Percentiles rank a stretch among this genome's conserved stretches.
phyloP scores from a whole-genome alignment of 371 early-diverging fungal genomes.

The Apophysomyces ossiformis region DNA sequence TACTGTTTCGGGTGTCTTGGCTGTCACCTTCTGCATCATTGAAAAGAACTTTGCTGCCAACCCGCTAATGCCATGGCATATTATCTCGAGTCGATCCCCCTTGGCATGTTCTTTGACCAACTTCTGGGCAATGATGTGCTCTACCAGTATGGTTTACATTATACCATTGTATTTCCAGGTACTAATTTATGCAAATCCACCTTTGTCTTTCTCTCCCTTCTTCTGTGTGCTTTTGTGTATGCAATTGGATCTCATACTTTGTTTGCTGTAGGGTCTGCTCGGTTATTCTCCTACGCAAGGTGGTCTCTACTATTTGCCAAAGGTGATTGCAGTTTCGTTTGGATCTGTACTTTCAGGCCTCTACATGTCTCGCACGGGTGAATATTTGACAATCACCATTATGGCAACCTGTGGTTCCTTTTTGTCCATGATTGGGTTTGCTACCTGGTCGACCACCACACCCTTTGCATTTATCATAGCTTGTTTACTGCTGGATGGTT shows the following conservation, averaged over 20 bases:
- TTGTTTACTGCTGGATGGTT: slow-evolving; percentile 45
- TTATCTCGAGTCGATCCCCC: slow-evolving; percentile 44
- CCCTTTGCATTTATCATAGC: slow-evolving; percentile 24
- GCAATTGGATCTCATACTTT: not conserved
- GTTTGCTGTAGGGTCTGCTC: slow-evolving; percentile 27
- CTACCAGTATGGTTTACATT: slow-evolving; percentile 38
- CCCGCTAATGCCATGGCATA: slow-evolving; percentile 64
- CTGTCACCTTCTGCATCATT: slow-evolving; percentile 53
- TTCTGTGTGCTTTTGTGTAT: not conserved
- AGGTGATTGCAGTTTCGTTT: slow-evolving; percentile 33
- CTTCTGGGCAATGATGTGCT: slow-evolving; percentile 42
- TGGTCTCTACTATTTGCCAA: slow-evolving; percentile 48
- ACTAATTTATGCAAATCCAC: not conserved
- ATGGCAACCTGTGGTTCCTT: slow-evolving; percentile 20
- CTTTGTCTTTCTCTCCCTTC: not conserved
- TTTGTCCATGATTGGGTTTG: slow-evolving; percentile 31
- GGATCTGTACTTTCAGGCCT: slow-evolving; percentile 47
- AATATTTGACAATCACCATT: slow-evolving; percentile 38
- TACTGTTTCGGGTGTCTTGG: slow-evolving; percentile 47
- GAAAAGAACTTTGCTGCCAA: slow-evolving; percentile 65
- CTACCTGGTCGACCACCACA: slow-evolving; percentile 26
- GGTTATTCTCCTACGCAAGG: slow-evolving; percentile 45
- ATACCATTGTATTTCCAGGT: slow-evolving; percentile 47
- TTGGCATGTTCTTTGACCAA: slow-evolving; percentile 42
- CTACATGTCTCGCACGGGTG: slow-evolving; percentile 52